Evolutionary conservation across 2,329 filamentous ascomycete genomes (phyloP).

Genomic region (Sporothrix pseudoabietina): DNA sequence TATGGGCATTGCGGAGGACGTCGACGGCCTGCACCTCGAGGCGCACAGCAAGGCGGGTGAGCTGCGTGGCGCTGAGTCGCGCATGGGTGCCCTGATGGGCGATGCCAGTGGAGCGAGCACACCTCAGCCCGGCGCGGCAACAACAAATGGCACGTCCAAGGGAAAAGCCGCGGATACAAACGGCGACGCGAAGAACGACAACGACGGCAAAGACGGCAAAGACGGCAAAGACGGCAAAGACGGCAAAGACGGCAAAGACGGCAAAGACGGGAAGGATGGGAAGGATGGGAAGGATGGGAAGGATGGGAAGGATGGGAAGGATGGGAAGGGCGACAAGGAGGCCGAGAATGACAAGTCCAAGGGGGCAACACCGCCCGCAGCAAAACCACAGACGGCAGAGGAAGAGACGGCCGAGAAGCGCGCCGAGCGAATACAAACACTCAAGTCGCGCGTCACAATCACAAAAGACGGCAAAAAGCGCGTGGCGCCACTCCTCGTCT

Average conservation of each 20-base stretch:
- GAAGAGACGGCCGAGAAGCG: constrained; percentile 56
- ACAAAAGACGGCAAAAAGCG: constrained; percentile 97
- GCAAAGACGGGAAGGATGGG: no score
- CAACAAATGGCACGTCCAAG: constrained; percentile 43
- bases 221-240: no score
- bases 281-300: no score
- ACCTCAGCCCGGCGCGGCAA: constrained; percentile 37
- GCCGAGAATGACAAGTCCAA: constrained; percentile 21
- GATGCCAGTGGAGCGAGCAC: constrained; percentile 57
- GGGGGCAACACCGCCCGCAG: background rate
- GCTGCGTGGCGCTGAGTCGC: constrained; percentile 82
- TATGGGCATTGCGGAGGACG: constrained; percentile 88
- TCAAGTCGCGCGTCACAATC: constrained; percentile 91
- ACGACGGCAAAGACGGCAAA: no score
- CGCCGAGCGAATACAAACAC: constrained; percentile 56
- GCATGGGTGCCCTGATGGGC: constrained; percentile 99
- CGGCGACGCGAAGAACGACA: constrained; percentile 37
- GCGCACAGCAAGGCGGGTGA: constrained; percentile 92
- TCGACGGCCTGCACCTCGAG: constrained; percentile 83
- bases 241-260: no score
- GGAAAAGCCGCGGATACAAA: constrained; percentile 38
- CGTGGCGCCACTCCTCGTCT: constrained; percentile 87
- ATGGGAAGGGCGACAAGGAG: constrained; percentile 28
- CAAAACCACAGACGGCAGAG: constrained; percentile 39
- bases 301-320: constrained; percentile 27